Conservation (phyloP, 1,284 basidiomycete species). For the Peniophora sp. region DNA sequence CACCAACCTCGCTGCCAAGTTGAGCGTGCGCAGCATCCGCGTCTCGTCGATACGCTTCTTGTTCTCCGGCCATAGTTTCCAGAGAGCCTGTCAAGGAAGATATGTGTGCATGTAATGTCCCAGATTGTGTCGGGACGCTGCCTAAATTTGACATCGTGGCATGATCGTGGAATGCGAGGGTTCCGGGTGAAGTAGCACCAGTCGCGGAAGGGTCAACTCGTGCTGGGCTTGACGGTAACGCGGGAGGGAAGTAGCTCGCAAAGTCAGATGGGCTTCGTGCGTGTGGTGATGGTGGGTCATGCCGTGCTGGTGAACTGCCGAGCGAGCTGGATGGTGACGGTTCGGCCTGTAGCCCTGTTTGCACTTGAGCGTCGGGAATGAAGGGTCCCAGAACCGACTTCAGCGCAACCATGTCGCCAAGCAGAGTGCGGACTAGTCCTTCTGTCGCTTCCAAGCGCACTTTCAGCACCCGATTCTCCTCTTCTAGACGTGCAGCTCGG, state of each 20-base stretch:
- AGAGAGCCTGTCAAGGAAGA: background rate
- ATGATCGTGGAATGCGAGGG: background rate
- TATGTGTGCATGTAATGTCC: background rate
- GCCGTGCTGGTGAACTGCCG: background rate
- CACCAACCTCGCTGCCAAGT: background rate
- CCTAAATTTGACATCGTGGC: no score
- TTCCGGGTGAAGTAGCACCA: background rate
- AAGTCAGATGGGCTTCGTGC: background rate
- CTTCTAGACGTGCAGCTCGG: slow-evolving; percentile 35
- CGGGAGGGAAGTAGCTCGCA: background rate
- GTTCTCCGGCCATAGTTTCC: background rate
- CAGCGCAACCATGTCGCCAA: slow-evolving; percentile 42
- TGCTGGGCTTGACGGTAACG: background rate
- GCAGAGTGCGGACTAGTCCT: slow-evolving; percentile 35
- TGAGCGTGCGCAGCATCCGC: slow-evolving; percentile 1
- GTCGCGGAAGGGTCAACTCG: background rate
- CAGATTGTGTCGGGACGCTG: background rate
- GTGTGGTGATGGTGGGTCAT: background rate
- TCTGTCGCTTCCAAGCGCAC: slow-evolving; percentile 49
- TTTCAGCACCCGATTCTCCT: slow-evolving; percentile 55
- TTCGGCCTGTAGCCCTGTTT: background rate
- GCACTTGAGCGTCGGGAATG: slow-evolving; percentile 19
- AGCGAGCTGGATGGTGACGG: background rate
- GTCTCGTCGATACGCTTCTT: background rate
- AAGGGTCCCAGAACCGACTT: slow-evolving; percentile 56